These are phyloP conservation scores for Metschnikowia rubicola DNA, from an alignment of 805 yeast genomes.

Conservation along the genomic window DNA sequence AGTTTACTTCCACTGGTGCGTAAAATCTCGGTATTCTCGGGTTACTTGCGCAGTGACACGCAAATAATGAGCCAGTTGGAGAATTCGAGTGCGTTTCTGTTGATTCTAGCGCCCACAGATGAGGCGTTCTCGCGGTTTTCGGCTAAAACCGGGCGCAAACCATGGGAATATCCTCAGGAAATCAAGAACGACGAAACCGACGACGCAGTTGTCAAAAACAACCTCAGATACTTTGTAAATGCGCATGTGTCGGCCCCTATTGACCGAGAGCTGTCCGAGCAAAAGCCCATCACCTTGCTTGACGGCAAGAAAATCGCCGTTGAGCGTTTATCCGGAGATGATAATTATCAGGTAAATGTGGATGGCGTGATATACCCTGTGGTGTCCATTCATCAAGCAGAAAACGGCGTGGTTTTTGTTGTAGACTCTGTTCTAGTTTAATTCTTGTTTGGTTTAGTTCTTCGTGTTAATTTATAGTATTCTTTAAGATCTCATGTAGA, in stretches of 20 bases:
- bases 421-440: slow-evolving; percentile 30
- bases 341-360: slow-evolving; percentile 11
- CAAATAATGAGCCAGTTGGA: slow-evolving; percentile 49
- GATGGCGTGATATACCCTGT: slow-evolving; percentile 26
- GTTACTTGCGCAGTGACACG: slow-evolving; percentile 64
- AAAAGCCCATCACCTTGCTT: slow-evolving; percentile 4
- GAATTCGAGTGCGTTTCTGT: slow-evolving; percentile 33
- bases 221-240: slow-evolving; percentile 55
- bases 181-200: slow-evolving; percentile 36
- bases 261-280: slow-evolving; percentile 3
- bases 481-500: neutral
- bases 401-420: slow-evolving; percentile 38
- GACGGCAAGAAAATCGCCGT: slow-evolving; percentile 8
- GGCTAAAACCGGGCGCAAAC: slow-evolving; percentile 51
- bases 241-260: slow-evolving; percentile 46
- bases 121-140: slow-evolving; percentile 45
- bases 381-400: slow-evolving; percentile 28
- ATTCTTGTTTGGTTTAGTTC: slow-evolving; percentile 1
- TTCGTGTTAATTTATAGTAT: neutral
- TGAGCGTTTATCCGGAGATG: slow-evolving; percentile 1
- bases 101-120: slow-evolving; percentile 73
- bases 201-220: slow-evolving; percentile 42
- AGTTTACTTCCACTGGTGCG: slow-evolving; percentile 35
- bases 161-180: slow-evolving; percentile 75
- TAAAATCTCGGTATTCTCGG: slow-evolving; percentile 57